Evolutionary conservation across 192 early-diverging fungal species (phyloP).

Genomic region (Piromyces sp.): DNA sequence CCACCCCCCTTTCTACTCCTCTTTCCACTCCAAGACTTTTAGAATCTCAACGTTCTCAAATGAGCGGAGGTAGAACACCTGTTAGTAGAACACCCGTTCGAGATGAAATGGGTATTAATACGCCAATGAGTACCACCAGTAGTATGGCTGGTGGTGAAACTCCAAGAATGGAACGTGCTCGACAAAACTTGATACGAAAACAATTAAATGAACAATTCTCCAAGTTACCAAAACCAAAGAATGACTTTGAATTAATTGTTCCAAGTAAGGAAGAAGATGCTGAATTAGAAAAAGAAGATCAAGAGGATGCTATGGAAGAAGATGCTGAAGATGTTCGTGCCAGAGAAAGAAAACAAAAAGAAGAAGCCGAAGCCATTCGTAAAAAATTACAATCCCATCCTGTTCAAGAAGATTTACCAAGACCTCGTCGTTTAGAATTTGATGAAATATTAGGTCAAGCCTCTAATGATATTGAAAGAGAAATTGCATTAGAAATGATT

Average conservation of each 20-base stretch:
- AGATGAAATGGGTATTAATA: constrained; percentile 40
- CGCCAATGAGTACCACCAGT: constrained; percentile 25
- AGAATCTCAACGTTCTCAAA: constrained; percentile 11
- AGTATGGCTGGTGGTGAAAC: constrained; percentile 33
- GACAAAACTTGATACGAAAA: constrained; percentile 40
- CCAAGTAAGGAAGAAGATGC: constrained; percentile 41
- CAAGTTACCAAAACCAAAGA: constrained; percentile 67
- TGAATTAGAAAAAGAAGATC: neutral
- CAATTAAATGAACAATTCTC: constrained; percentile 52
- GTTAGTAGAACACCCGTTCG: constrained; percentile 10
- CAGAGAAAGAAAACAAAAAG: neutral
- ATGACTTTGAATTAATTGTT: constrained; percentile 80
- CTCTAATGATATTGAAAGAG: neutral
- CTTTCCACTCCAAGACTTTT: constrained; percentile 73
- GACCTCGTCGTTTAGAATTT: neutral
- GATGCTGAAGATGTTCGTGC: neutral
- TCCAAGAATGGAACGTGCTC: constrained; percentile 42
- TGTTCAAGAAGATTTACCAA: neutral
- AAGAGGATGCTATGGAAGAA: neutral
- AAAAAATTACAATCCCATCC: neutral
- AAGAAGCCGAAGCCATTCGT: neutral
- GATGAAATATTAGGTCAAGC: neutral
- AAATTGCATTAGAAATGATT: neutral
- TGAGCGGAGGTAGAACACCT: constrained; percentile 8
- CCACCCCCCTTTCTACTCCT: constrained; percentile 47